Evolutionary conservation across 2,329 filamentous ascomycete genomes (phyloP), one percentile per base, ranked within the genome.

Genomic region (Ophiobolus disseminans): DNA sequence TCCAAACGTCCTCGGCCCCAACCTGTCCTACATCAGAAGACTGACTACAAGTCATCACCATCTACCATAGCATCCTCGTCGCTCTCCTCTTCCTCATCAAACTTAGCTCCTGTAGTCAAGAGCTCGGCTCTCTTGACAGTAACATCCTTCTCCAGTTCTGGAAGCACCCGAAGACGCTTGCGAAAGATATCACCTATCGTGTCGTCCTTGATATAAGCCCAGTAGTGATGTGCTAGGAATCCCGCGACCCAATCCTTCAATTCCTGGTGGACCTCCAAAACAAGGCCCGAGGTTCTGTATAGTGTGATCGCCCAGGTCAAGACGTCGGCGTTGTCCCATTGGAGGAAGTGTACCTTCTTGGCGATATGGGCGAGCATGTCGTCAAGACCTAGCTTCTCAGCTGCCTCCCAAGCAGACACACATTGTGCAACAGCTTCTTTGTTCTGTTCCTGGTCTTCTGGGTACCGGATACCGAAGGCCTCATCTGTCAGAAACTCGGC

Each of bases 351-450:
- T 3, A 71, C 23, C 28, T 71, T 73, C 0, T 50, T 22, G 1
- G 58, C 45, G 5, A 70, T 57, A 16, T 60, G 54, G 0, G 68
- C 61, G 2, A 69, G 45, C 3, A 73, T 39, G 19, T 73, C 66
- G 1, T 52, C 42, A 57, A 69, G 62, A 5, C 46, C 51, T 0
- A 72, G 44, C 1, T 40, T 42, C 10, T 63, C 53, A 0, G 57
- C 68, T 1, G 57, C 42, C 0, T 40, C 31, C 66, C 68, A 72
- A 1, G 66, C 62, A 0, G 52, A 42, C 0, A 52, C 45, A 25
- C 65, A 68, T 19, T 68, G 50, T 0, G 45, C 48, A 11, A 69
- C 50, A 0, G 51, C 47, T 5, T 52, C 48, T 0, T 40, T 34
- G 8, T 40, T 37, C 5, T 66, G 31, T 0, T 62, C 51, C 3